Base-by-base conservation (phyloP, 176 grass and related monocot genomes). In the Eremochloa ophiuroides region DNA sequence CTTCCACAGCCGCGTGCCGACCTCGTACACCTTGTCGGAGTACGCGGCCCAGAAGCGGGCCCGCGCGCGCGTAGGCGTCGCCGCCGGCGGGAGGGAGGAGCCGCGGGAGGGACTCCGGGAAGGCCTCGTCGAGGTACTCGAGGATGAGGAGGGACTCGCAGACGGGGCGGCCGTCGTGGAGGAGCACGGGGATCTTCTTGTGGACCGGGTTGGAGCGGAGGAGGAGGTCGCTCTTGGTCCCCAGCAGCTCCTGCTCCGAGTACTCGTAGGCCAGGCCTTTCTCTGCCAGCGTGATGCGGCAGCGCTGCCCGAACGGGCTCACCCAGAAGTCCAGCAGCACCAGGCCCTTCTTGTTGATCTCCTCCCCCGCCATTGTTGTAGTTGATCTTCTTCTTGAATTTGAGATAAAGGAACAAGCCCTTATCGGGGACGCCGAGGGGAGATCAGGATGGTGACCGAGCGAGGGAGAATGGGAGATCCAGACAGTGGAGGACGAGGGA, bases 141-240 rank as follows among this genome's bases (percentile, higher is more conserved):
- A 95, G 17, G 75, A 95, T 92, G 82, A 80, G 0, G 73, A 92
- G 78, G 8, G 93, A 94, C 69, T 94, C 93, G 79, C 34, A 71
- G 15, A 92, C 9, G 28, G 73, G 28, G n/a, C 51, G 80, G 27
- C 87, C 87, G 44, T 5, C 69, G 73, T 95, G 89, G 56, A 95
- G 26, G 62, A 95, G 84, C 1, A 95, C 87, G 2, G 93, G 93
- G 53, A 95, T 58, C 75, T 95, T 92, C 87, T 93, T 93, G 78
- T 90, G 70, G 20, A 97, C 17, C 10, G 94, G 94, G 76, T 97
- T 97, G 84, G 87, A 84, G 8, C 81, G 75, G 14, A 94, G 82
- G 55, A 97, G 78, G 35, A 92, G 82, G 8, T 87, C 81, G 77
- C 92, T 90, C 89, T 97, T 94, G 23, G 62, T 10, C 20, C 7